Evolutionary conservation across 257 asterid species (phyloP).

Genomic region (Petrea volubilis): DNA sequence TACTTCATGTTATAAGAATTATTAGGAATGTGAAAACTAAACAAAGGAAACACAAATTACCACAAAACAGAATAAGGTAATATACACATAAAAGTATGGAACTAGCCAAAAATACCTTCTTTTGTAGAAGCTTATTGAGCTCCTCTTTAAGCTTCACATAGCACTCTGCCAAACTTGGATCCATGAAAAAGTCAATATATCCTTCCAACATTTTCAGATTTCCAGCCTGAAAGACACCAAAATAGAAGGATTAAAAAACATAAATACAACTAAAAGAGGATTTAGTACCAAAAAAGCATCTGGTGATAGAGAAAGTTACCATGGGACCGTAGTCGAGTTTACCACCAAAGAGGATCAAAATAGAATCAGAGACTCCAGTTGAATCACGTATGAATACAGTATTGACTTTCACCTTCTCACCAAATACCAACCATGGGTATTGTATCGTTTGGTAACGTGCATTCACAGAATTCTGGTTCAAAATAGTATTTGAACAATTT

Average conservation of each 20-base stretch:
- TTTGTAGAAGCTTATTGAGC: conserved; percentile 62
- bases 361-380: conserved; percentile 97
- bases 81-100: not conserved
- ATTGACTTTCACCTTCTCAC: conserved; percentile 97
- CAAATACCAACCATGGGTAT: conserved; percentile 96
- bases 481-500: conserved; percentile 13
- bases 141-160: conserved; percentile 82
- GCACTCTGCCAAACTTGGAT: conserved; percentile 84
- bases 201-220: conserved; percentile 87
- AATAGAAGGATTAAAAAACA: not conserved
- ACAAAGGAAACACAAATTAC: conserved; percentile 12
- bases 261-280: conserved; percentile 6
- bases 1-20: not conserved
- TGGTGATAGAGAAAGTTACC: conserved; percentile 49
- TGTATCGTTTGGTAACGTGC: conserved; percentile 95
- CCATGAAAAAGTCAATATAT: conserved; percentile 88
- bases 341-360: conserved; percentile 96
- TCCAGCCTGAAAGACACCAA: conserved; percentile 61
- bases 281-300: not conserved
- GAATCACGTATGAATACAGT: conserved; percentile 94
- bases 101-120: conserved; percentile 53
- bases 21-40: conserved; percentile 29
- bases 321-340: conserved; percentile 51
- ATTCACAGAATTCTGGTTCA: conserved; percentile 90
- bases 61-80: conserved; percentile 13